Evolutionary conservation across 305 asterid species (phyloP), one percentile per base, ranked within the genome.

Genomic region (Fraxinus latifolia): DNA sequence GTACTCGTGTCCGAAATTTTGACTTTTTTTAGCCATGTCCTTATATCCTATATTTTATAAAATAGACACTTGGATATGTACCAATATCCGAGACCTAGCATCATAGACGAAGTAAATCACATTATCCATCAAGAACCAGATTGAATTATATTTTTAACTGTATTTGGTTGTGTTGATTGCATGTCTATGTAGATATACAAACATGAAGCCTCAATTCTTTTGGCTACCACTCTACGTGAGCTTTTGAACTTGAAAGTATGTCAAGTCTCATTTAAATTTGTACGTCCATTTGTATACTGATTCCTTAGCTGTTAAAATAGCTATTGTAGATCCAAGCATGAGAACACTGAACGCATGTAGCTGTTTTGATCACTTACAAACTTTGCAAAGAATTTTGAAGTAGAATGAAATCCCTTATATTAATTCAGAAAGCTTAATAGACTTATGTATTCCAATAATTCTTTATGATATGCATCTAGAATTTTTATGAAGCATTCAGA

Each of bases 171-270:
- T 82, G 58, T 80, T 89, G 82, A 85, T 86, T 27, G 23, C 79
- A 79, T 65, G 32, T 11, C 53, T 58, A 14, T 88, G 82, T 82
- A 92, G 97, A 87, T 81, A 81, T 31, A 87, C 82, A 84, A 84
- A 79, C 34, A 74, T 19, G 78, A 78, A 82, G 37, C 85, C 23
- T 75, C 88, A 39, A 78, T 50, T 90, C 80, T 91, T 77, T 87
- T 92, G 39, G 95, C 91, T 86, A 80, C 90, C 84, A 85, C 88
- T 79, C 90, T 95, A 78, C 97, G 89, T 1, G 97, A 94, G 83
- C 97, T 95, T 83, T 81, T 95, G 78, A 81, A 80, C 87, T 85
- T 77, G 80, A 95, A 94, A 90, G 98, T 93, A 89, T 37, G 88
- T 71, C 70, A 68, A 58, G 2, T n/a, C 5, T 1, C 19, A n/a